phyloP scores from a whole-genome alignment of 352 stramenopile genomes.

The Peronosclerospora sorghi region DNA sequence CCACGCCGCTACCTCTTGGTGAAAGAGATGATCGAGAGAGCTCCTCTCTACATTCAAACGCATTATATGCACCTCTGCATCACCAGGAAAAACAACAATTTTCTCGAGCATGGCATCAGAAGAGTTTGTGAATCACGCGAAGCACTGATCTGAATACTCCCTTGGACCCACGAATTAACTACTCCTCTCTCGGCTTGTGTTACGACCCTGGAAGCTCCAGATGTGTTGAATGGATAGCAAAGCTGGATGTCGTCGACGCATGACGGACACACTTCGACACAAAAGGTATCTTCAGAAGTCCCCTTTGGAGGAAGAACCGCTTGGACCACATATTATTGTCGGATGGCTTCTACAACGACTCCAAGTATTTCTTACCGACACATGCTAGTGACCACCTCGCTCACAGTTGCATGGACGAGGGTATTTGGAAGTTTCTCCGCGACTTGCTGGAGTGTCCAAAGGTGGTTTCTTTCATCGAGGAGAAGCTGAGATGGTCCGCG shows the following conservation, averaged over 20 bases:
- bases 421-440: no score
- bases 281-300: not conserved
- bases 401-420: not conserved
- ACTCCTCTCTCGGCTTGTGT: not conserved
- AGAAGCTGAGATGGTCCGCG: no score
- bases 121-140: not conserved
- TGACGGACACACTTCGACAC: not conserved
- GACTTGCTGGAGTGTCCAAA: no score
- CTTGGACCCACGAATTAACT: not conserved
- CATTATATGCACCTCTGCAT: not conserved
- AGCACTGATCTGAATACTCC: not conserved
- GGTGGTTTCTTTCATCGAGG: no score
- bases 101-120: not conserved
- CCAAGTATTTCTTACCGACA: not conserved
- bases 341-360: not conserved
- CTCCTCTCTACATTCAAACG: not conserved
- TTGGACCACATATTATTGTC: not conserved
- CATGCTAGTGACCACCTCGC: not conserved
- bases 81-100: not conserved
- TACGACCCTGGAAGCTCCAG: not conserved
- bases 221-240: not conserved
- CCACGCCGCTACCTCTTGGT: not conserved
- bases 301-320: not conserved
- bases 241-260: not conserved
- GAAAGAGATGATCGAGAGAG: not conserved